These are phyloP conservation scores for Durotheca rogersii DNA, from an alignment of 495 filamentous ascomycete species.

Conservation along the genomic window DNA sequence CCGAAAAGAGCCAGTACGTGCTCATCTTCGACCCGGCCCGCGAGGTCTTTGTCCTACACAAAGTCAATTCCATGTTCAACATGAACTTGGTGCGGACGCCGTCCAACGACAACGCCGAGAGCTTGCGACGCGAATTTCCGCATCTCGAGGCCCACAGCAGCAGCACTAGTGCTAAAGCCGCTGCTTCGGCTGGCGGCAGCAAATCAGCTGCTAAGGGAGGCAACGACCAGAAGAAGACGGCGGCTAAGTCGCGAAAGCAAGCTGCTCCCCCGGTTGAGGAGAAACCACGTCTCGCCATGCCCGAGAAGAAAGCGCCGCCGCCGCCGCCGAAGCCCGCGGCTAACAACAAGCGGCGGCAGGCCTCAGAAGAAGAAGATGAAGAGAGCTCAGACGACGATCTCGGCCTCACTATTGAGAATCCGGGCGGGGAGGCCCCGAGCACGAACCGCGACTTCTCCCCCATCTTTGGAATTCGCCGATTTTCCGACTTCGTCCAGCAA, in stretches of 20 bases:
- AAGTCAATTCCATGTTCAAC: constrained; percentile 58
- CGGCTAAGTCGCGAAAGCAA: constrained; percentile 27
- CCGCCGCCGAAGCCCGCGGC: constrained; percentile 28
- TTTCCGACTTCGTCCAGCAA: constrained; percentile 43
- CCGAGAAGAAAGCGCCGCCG: constrained; percentile 27
- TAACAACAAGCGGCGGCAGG: constrained; percentile 12
- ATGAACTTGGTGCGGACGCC: constrained; percentile 56
- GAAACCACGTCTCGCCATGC: constrained; percentile 22
- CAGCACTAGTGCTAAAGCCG: constrained; percentile 24
- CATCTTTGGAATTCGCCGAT: constrained; percentile 40
- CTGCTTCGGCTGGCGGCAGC: constrained; percentile 2
- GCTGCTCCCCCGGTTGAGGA: constrained; percentile 27
- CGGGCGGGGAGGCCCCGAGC: constrained; percentile 39
- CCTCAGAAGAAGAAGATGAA: constrained; percentile 40
- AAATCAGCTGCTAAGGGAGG: constrained; percentile 24
- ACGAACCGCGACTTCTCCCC: constrained; percentile 37
- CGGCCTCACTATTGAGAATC: constrained; percentile 49
- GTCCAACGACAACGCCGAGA: constrained; percentile 40
- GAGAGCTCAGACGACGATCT: constrained; percentile 49
- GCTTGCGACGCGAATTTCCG: constrained; percentile 43
- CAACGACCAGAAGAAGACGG: constrained; percentile 24
- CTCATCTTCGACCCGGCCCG: constrained; percentile 56
- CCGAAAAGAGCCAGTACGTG: constrained; percentile 53
- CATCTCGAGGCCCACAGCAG: constrained; percentile 39
- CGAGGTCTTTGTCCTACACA: constrained; percentile 58